Conservation (phyloP, 2,329 filamentous ascomycete species). For the Aspergillus fructus region DNA sequence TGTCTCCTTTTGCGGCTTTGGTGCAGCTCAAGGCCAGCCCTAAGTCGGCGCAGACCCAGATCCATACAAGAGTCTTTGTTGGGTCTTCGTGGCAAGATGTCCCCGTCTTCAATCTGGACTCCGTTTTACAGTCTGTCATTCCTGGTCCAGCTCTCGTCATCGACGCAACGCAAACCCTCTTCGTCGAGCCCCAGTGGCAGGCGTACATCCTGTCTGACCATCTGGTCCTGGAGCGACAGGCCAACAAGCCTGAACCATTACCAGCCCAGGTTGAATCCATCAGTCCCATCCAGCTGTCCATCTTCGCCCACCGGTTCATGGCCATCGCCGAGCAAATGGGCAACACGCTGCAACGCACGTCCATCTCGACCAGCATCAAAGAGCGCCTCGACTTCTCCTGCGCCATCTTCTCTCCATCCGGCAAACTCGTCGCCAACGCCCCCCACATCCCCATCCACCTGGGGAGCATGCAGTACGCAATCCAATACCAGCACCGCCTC, state of each 20-base stretch:
- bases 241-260: slow-evolving; percentile 22
- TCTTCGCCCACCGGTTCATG: slow-evolving; percentile 60
- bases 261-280: slow-evolving; percentile 16
- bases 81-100: slow-evolving; percentile 23
- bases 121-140: slow-evolving; percentile 25
- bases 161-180: slow-evolving; percentile 74
- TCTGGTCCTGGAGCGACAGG: slow-evolving; percentile 69
- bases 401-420: slow-evolving; percentile 73
- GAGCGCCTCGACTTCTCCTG: slow-evolving; percentile 85
- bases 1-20: background rate
- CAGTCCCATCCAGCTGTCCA: slow-evolving; percentile 53
- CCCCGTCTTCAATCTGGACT: slow-evolving; percentile 26
- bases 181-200: slow-evolving; percentile 74
- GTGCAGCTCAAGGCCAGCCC: background rate
- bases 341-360: slow-evolving; percentile 56
- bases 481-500: slow-evolving; percentile 73
- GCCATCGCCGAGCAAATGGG: slow-evolving; percentile 62
- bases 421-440: slow-evolving; percentile 60
- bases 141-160: slow-evolving; percentile 75
- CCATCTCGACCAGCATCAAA: slow-evolving; percentile 69
- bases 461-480: slow-evolving; percentile 79
- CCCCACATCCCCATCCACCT: slow-evolving; percentile 80
- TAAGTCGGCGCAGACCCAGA: background rate
- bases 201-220: slow-evolving; percentile 81
- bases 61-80: slow-evolving; percentile 48